Evolutionary conservation across 805 yeast species (phyloP).

Genomic region (Ogataea ganodermae): DNA sequence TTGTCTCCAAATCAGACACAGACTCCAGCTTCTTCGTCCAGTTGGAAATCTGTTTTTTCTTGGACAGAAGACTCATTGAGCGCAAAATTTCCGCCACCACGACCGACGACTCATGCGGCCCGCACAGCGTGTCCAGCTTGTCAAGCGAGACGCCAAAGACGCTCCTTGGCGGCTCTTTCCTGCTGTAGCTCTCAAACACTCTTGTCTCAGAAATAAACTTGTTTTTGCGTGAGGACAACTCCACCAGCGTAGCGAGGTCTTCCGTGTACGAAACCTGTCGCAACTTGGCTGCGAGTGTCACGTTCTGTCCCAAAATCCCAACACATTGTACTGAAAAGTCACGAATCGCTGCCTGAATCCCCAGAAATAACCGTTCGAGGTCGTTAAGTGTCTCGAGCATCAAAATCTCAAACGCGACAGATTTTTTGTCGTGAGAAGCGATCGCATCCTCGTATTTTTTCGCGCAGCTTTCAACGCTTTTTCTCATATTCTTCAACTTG

Average conservation of each 20-base stretch:
- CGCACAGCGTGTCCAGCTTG: conserved; percentile 8
- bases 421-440: conserved; percentile 10
- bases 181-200: conserved; percentile 20
- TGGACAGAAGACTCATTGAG: conserved; percentile 8
- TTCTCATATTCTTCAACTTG: conserved; percentile 13
- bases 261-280: conserved; percentile 1
- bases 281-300: neutral
- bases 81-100: conserved; percentile 17
- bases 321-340: conserved; percentile 14
- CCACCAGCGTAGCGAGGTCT: conserved; percentile 13
- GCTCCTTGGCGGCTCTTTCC: conserved; percentile 8
- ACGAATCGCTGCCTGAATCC: conserved; percentile 12
- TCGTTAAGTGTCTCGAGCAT: conserved; percentile 16
- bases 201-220: conserved; percentile 11
- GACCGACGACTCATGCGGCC: conserved; percentile 13
- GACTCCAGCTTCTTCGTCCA: conserved; percentile 17
- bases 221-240: conserved; percentile 2
- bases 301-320: conserved; percentile 14
- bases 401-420: conserved; percentile 14
- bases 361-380: conserved; percentile 11
- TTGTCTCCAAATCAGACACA: conserved; percentile 13
- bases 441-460: conserved; percentile 11
- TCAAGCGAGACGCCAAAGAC: conserved; percentile 18
- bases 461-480: conserved; percentile 6
- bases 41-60: conserved; percentile 12